Base-by-base conservation (phyloP, 148 eudicot genomes). In the Diospyros kaki region DNA sequence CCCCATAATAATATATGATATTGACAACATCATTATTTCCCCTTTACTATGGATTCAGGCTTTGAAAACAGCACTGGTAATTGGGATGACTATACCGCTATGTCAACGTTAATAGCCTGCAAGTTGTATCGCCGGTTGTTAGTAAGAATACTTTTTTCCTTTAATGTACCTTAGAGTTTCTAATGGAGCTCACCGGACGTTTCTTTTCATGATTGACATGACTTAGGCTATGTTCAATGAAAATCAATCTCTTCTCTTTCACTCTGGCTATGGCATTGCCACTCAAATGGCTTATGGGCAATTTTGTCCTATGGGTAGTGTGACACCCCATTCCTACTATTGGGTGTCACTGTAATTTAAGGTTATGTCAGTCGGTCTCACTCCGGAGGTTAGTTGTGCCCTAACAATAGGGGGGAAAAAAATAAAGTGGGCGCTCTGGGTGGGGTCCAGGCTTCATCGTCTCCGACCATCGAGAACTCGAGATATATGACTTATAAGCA, bases 251-350 rank as follows among this genome's bases (percentile, higher is more conserved):
- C 87, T 93, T 73, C 83, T 85, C 58, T 76, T 87, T 74, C 95
- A 86, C 76, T 86, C 98, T 65, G 87, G 91, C 3, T 28, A 28
- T 28, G 90, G 97, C 76, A 88, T 83, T 72, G 96, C 88, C 80
- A 60, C 87, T 46, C 96, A 90, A 69, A 86, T 91, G 97, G 91
- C 94, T 46, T 96, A 85, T 79, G 99, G 98, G 48, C 99, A 95
- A 74, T 96, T 89, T 76, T 89, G 97, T 44, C 97, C 98, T 1
- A 85, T 85, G 76, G 90, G 89, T 81, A n/a, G n/a, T n/a, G n/a
- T n/a, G n/a, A n/a, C n/a, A n/a, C n/a, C n/a, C n/a, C n/a, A n/a
- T n/a, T n/a, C n/a, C n/a, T n/a, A n/a, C n/a, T n/a, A n/a, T n/a
- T n/a, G n/a, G n/a, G n/a, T n/a, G n/a, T n/a, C n/a, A n/a, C n/a